Evolutionary conservation across 108 stramenopile genomes (phyloP), one percentile per base, ranked within the genome.

Genomic region (Poteriospumella lacustris): DNA sequence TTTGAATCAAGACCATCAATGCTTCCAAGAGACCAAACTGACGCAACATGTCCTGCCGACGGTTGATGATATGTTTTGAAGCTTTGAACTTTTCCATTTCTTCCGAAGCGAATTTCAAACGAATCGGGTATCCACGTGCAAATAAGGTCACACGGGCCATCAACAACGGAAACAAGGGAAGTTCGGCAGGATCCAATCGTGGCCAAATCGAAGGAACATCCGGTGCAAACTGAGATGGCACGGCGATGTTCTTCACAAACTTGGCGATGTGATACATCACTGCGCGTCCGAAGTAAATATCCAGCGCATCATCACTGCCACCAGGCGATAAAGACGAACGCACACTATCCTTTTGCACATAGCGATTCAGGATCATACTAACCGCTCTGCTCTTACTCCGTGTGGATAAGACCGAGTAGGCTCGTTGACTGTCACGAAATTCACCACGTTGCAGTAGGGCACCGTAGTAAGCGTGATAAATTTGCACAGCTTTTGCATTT

Each of bases 401-500:
- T 5, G 60, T 64, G 12, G 24, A 31, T 3, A 5, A 12, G 5
- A 9, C 15, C 28, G 60, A 64, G 60, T 64, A 24, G 9, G 36
- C 29, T 24, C 36, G 28, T 24, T 64, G 60, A 24, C 60, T 24
- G 36, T 64, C 60, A 64, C 5, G 5, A 64, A 34, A 64, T 9
- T 19, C 3, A 3, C 60, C 60, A 9, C 60, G 28, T 24, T 64
- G 33, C 28, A 64, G 60, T 34, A 34, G 36, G 9, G 36, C 31
- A 31, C 24, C 24, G 24, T 64, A 12, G 3, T 12, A 34, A 64
- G 9, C 5, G 31, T 64, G 60, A 3, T 33, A 3, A 12, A 64
- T 64, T 33, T 64, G 60, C 60, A 64, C 31, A 33, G 60, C 60
- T 24, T 64, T 64, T 19, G 29, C 60, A 64, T 64, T 64, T 3